Percentiles rank a stretch among this genome's conserved stretches.
phyloP scores from a whole-genome alignment of 139 green algal species.

The Chlorella sp. region DNA sequence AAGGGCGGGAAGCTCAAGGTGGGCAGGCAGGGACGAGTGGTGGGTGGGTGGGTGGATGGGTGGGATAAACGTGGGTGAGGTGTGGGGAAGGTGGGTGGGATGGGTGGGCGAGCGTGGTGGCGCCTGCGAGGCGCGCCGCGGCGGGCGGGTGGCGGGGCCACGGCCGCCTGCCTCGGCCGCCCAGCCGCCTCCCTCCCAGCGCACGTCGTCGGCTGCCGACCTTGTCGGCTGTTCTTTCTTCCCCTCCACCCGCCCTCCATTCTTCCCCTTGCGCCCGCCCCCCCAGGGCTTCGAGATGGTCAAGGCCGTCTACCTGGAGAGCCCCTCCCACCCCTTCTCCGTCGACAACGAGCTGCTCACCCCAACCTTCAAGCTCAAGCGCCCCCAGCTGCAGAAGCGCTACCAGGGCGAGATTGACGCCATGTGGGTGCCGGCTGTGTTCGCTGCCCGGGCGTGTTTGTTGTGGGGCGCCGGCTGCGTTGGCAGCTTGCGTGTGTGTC shows the following conservation, averaged over 20 bases:
- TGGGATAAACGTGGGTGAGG: background rate
- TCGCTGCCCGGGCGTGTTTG: too few species aligned
- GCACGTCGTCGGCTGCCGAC: background rate
- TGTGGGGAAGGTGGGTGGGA: background rate
- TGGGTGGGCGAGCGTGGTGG: background rate
- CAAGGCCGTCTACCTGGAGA: constrained; percentile 63
- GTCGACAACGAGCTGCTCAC: constrained; percentile 81
- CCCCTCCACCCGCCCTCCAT: background rate
- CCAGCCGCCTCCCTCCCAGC: background rate
- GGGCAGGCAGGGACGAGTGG: too few species aligned
- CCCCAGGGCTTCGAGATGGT: constrained; percentile 73
- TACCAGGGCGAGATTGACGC: constrained; percentile 68
- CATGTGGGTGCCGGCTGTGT: too few species aligned
- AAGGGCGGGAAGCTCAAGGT: constrained; percentile 90
- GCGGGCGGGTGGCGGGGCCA: background rate
- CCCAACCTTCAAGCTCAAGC: constrained; percentile 91
- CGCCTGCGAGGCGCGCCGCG: background rate
- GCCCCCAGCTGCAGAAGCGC: constrained; percentile 71
- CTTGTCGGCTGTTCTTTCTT: background rate
- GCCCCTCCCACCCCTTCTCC: constrained; percentile 51
- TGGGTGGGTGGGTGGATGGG: background rate
- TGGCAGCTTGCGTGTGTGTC: too few species aligned
- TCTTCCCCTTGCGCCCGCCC: background rate
- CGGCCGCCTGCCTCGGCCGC: too few species aligned
- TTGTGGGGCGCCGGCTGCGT: too few species aligned